A percentile compares a stretch with the other conserved stretches of the same genome.
Conservation (phyloP, 768 basidiomycete genomes). For the Mycena floridula region DNA sequence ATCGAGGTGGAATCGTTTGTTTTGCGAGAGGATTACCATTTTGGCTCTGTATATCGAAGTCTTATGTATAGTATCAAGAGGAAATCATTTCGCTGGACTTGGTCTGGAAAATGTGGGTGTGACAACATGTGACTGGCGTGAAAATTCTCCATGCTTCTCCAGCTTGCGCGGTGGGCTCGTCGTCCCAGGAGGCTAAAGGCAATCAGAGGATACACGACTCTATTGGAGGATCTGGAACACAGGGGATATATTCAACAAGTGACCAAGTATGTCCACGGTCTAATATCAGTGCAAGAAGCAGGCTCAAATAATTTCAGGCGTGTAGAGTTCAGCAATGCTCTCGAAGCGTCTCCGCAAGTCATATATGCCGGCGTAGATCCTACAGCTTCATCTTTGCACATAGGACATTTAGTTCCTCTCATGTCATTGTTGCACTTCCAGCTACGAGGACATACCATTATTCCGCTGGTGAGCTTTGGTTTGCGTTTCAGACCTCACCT, state of each 20-base stretch:
- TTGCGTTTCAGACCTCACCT: background rate
- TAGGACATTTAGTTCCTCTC: slow-evolving; percentile 89
- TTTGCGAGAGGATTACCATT: too few relatives aligned
- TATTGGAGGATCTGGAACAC: slow-evolving; percentile 36
- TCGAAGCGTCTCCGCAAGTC: slow-evolving; percentile 36
- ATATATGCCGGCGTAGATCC: slow-evolving; percentile 93
- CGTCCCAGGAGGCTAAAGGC: background rate
- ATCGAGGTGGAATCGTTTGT: too few relatives aligned
- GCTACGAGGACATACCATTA: slow-evolving; percentile 71
- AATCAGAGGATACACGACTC: slow-evolving; percentile 2
- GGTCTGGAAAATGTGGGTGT: too few relatives aligned
- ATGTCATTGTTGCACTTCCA: slow-evolving; percentile 87
- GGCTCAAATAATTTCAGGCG: slow-evolving; percentile 24
- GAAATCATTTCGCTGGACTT: too few relatives aligned
- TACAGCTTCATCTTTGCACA: slow-evolving; percentile 83
- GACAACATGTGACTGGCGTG: background rate
- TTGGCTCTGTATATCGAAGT: too few relatives aligned
- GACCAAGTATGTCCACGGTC: slow-evolving; percentile 27
- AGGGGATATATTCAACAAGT: slow-evolving; percentile 45
- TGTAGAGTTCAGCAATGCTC: slow-evolving; percentile 30
- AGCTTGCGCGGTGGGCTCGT: background rate
- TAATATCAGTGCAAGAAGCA: background rate
- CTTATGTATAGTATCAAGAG: too few relatives aligned
- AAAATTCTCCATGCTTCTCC: too few relatives aligned
- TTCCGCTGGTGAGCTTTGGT: slow-evolving; percentile 68